phyloP scores from a whole-genome alignment of 352 stramenopile species.

The Phytopythium litorale region DNA sequence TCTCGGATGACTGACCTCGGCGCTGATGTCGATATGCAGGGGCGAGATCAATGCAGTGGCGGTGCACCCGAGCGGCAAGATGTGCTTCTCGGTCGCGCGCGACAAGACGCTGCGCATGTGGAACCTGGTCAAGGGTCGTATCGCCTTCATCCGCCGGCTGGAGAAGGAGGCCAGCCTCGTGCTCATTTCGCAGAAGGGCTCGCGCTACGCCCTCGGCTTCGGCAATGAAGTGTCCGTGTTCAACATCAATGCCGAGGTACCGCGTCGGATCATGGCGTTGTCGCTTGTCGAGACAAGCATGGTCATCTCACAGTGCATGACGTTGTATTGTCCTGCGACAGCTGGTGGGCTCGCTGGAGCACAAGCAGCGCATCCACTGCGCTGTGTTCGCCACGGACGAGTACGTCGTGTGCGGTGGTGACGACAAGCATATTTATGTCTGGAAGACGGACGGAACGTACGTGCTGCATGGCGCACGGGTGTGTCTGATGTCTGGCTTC shows the following conservation, averaged over 20 bases:
- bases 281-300: no score
- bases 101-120: slow-evolving; percentile 88
- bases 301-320: slow-evolving; percentile 5
- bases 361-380: slow-evolving; percentile 74
- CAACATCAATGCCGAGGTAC: slow-evolving; percentile 72
- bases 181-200: slow-evolving; percentile 70
- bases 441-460: slow-evolving; percentile 73
- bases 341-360: slow-evolving; percentile 60
- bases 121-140: slow-evolving; percentile 88
- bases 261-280: neutral
- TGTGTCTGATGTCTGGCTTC: neutral
- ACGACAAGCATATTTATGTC: slow-evolving; percentile 83
- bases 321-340: slow-evolving; percentile 11
- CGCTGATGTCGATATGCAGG: slow-evolving; percentile 17
- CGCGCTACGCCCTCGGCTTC: slow-evolving; percentile 68
- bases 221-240: slow-evolving; percentile 76
- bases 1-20: neutral
- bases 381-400: slow-evolving; percentile 72
- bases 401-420: slow-evolving; percentile 69
- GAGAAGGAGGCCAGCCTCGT: slow-evolving; percentile 78
- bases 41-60: slow-evolving; percentile 80
- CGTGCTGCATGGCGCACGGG: slow-evolving; percentile 13
- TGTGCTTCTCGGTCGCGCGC: slow-evolving; percentile 81
- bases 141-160: slow-evolving; percentile 83
- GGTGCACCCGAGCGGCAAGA: slow-evolving; percentile 85